Percentiles rank a stretch among this genome's conserved stretches.
Evolutionary conservation across 441 rosid genomes (phyloP).

Genomic region (Croton setiger): DNA sequence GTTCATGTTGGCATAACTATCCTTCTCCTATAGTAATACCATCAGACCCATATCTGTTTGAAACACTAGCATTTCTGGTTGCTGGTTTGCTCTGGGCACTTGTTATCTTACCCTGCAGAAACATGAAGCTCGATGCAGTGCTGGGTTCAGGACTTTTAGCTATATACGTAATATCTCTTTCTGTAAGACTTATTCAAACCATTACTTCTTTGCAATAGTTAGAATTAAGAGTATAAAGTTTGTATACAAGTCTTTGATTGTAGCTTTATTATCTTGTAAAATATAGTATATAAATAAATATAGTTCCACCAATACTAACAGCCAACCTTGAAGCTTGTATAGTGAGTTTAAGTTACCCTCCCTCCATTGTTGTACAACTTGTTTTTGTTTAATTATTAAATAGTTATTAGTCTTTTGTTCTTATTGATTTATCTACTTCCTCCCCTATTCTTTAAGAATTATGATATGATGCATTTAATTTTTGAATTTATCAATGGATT

Average conservation of each 20-base stretch:
- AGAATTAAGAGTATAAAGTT: too few species aligned
- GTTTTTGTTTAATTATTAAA: neutral
- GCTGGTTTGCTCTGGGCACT: conserved; percentile 79
- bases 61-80: conserved; percentile 61
- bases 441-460: too few species aligned
- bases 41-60: conserved; percentile 52
- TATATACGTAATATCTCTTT: conserved; percentile 49
- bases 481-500: too few species aligned
- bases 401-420: neutral
- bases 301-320: neutral
- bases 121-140: conserved; percentile 61
- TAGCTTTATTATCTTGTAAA: neutral
- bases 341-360: neutral
- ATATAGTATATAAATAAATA: neutral
- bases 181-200: conserved; percentile 55
- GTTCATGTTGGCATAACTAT: conserved; percentile 48
- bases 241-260: neutral
- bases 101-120: conserved; percentile 53
- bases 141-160: conserved; percentile 66
- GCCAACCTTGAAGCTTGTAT: conserved; percentile 9
- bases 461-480: too few species aligned
- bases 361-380: neutral
- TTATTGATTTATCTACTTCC: neutral
- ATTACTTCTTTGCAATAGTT: conserved; percentile 28
- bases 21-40: conserved; percentile 48